A percentile compares a stretch with the other conserved stretches of the same genome.
Conservation (phyloP, 495 filamentous ascomycete species). For the Corynascus novoguineensis region DNA sequence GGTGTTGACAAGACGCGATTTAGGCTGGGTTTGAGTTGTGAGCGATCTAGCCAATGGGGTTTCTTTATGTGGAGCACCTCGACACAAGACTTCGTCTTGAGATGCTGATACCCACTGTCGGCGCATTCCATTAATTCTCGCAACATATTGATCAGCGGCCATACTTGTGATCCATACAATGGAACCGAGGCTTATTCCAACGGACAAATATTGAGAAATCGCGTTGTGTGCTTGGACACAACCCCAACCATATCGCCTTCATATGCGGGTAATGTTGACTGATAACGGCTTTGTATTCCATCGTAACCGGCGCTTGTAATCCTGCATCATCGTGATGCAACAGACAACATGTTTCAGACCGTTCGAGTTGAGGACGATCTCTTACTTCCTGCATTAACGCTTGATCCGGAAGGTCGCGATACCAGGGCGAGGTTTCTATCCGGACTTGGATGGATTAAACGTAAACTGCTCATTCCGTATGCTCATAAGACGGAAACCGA, state of each 20-base stretch:
- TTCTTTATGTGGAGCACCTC: background rate
- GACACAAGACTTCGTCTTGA: background rate
- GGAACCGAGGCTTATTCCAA: too few relatives aligned
- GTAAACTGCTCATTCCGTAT: too few relatives aligned
- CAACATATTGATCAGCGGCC: constrained; percentile 2
- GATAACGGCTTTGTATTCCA: too few relatives aligned
- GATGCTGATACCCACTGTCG: constrained; percentile 1
- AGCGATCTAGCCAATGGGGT: constrained; percentile 4
- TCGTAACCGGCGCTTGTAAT: background rate
- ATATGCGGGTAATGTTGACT: too few relatives aligned
- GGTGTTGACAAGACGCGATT: background rate
- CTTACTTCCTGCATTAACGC: background rate
- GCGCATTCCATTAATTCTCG: constrained; percentile 1
- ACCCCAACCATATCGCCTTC: too few relatives aligned
- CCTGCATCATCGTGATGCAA: constrained; percentile 1
- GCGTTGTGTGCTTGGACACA: too few relatives aligned
- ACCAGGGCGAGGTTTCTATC: background rate
- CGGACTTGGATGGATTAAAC: background rate
- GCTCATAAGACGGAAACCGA: too few relatives aligned
- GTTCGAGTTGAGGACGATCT: constrained; percentile 1
- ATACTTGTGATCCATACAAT: too few relatives aligned
- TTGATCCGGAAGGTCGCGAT: constrained; percentile 5
- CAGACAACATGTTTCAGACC: constrained; percentile 20
- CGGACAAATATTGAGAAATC: too few relatives aligned
- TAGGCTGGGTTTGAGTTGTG: constrained; percentile 17